A percentile compares a stretch with the other conserved stretches of the same genome.
phyloP scores from a whole-genome alignment of 1,284 basidiomycete species.

The Fereydounia khargensis region DNA sequence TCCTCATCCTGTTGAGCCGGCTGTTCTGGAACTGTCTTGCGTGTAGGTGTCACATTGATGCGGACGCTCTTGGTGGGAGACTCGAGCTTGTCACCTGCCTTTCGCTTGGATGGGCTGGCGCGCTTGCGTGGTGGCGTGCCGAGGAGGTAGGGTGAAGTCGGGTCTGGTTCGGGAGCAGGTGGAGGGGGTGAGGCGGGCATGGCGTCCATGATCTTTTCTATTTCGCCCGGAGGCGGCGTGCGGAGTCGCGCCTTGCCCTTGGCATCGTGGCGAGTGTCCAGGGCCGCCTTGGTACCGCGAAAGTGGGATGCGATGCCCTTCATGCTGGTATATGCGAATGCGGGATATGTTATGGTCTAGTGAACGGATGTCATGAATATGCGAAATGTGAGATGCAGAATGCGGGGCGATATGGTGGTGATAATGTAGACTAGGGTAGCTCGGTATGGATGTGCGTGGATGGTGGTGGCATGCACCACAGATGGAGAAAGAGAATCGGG shows the following conservation, averaged over 20 bases:
- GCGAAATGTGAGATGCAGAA: too few relatives aligned
- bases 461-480: too few relatives aligned
- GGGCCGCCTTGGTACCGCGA: conserved; percentile 12
- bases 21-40: too few relatives aligned
- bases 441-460: too few relatives aligned
- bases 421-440: too few relatives aligned
- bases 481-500: too few relatives aligned
- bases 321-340: too few relatives aligned
- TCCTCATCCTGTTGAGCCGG: conserved; percentile 13
- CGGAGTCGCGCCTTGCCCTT: conserved; percentile 3
- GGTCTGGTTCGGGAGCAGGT: conserved; percentile 1
- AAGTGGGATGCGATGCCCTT: conserved; percentile 25
- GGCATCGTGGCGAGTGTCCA: conserved; percentile 3
- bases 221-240: conserved; percentile 24
- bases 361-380: too few relatives aligned
- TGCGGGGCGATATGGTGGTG: too few relatives aligned
- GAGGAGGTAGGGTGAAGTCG: conserved; percentile 3
- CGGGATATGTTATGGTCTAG: too few relatives aligned
- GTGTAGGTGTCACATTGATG: too few relatives aligned
- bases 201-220: conserved; percentile 26
- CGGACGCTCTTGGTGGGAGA: conserved; percentile 26
- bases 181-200: conserved; percentile 5
- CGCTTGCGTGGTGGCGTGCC: conserved; percentile 21
- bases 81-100: conserved; percentile 3
- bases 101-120: conserved; percentile 19